These are phyloP conservation scores for Phytophthora aleatoria DNA, from an alignment of 352 stramenopile species.

Conservation along the genomic window DNA sequence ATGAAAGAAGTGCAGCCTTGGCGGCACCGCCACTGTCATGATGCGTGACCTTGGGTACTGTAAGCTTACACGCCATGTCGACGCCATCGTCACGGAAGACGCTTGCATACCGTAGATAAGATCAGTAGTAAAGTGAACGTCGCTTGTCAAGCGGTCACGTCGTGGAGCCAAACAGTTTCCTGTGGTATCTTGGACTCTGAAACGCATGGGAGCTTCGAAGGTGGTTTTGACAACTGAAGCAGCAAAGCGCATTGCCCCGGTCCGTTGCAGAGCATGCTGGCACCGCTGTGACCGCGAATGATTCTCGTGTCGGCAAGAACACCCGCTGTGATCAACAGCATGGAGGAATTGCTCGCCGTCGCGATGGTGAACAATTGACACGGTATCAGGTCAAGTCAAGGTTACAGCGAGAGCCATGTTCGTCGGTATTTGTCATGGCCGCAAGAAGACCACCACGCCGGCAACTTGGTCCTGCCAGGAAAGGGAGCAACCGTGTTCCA, in stretches of 20 bases:
- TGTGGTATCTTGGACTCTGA: conserved; percentile 23
- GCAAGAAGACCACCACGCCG: conserved; percentile 9
- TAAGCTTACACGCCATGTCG: not conserved
- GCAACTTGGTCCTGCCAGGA: conserved; percentile 1
- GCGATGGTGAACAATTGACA: conserved; percentile 36
- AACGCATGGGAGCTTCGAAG: conserved; percentile 11
- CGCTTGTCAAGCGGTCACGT: conserved; percentile 23
- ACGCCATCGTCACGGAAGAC: not conserved
- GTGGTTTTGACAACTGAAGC: conserved; percentile 24
- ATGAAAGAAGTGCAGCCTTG: not conserved
- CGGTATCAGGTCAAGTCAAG: conserved; percentile 30
- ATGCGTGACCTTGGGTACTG: conserved; percentile 2
- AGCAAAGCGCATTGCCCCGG: conserved; percentile 18
- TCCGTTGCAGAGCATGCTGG: conserved; percentile 29
- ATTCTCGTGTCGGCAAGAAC: conserved; percentile 16
- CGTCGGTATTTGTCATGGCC: conserved; percentile 6
- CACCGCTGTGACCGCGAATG: conserved; percentile 27
- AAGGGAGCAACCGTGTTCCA: conserved; percentile 1
- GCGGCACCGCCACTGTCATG: conserved; percentile 13
- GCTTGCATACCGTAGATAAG: conserved; percentile 6
- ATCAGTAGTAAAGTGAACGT: conserved; percentile 3
- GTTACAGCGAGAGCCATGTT: conserved; percentile 2
- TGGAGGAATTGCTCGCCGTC: conserved; percentile 39
- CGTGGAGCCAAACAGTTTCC: not conserved
- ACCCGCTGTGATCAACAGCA: conserved; percentile 23